A percentile compares a stretch with the other conserved stretches of the same genome.
These are phyloP conservation scores for Exophiala oligosperma DNA, from an alignment of 2,329 filamentous ascomycete genomes.

Conservation along the genomic window DNA sequence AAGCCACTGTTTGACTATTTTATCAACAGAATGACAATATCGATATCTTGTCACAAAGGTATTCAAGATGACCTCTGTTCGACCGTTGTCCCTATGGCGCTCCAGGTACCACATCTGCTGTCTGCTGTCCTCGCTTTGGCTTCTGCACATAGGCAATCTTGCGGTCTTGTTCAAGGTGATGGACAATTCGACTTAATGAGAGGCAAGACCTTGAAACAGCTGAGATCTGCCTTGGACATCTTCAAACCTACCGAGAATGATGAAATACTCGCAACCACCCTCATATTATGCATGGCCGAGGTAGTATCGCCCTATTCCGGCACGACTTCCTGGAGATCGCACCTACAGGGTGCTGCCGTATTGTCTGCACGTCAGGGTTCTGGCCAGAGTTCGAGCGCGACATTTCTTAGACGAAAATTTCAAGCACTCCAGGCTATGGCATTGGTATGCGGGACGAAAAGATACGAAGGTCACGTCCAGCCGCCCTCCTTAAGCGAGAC, in stretches of 20 bases:
- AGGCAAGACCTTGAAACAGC: conserved; percentile 5
- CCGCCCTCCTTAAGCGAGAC: neutral
- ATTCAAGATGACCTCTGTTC: conserved; percentile 27
- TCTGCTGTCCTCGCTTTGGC: conserved; percentile 26
- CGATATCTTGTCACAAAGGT: conserved; percentile 30
- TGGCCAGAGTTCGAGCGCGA: neutral
- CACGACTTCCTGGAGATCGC: conserved; percentile 4
- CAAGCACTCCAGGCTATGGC: conserved; percentile 13
- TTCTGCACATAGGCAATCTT: conserved; percentile 26
- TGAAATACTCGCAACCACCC: conserved; percentile 9
- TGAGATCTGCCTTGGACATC: conserved; percentile 5
- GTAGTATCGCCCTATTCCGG: conserved; percentile 5
- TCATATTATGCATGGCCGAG: conserved; percentile 14
- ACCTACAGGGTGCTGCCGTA: conserved; percentile 8
- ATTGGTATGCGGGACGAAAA: conserved; percentile 10
- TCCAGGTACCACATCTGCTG: conserved; percentile 25
- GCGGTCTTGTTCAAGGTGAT: conserved; percentile 42
- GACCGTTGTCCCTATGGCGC: conserved; percentile 27
- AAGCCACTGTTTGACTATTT: conserved; percentile 33
- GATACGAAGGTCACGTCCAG: neutral
- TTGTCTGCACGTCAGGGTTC: neutral
- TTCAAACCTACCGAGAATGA: conserved; percentile 10
- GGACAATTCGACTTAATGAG: conserved; percentile 10
- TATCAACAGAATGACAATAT: conserved; percentile 36
- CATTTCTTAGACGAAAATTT: conserved; percentile 9